Percentiles rank a stretch among this genome's conserved stretches.
Conservation (phyloP, 1,139 yeast species). For the Candida buenavistaensis region DNA sequence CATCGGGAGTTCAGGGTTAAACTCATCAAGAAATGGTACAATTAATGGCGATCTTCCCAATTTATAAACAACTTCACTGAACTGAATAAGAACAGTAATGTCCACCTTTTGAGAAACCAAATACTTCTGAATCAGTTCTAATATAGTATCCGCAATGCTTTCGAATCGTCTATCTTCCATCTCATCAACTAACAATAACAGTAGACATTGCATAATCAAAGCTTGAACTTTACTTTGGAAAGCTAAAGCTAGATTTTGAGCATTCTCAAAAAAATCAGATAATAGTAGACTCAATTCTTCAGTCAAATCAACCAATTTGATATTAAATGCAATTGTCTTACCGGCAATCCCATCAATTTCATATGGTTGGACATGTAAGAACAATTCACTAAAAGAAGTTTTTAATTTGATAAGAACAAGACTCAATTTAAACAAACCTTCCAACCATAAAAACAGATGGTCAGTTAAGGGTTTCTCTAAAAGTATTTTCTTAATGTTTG, state of each 20-base stretch:
- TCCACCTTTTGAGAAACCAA: constrained; percentile 6
- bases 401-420: constrained; percentile 7
- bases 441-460: constrained; percentile 13
- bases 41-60: constrained; percentile 24
- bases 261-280: constrained; percentile 2
- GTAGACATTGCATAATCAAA: constrained; percentile 13
- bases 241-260: constrained; percentile 1
- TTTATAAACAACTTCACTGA: constrained; percentile 22
- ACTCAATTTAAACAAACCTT: constrained; percentile 6
- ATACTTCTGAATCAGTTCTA: constrained; percentile 9
- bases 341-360: constrained; percentile 9
- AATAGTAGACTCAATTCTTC: constrained; percentile 3
- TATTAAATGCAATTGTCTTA: constrained; percentile 1
- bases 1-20: constrained; percentile 25
- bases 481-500: constrained; percentile 5
- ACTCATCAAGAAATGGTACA: constrained; percentile 16
- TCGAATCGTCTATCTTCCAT: constrained; percentile 12
- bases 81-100: constrained; percentile 21
- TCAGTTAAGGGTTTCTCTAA: constrained; percentile 3
- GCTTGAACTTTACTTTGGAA: constrained; percentile 4
- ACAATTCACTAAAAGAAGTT: constrained; percentile 4
- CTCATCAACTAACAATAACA: constrained; percentile 19
- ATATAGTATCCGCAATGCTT: constrained; percentile 8
- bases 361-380: constrained; percentile 7
- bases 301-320: constrained; percentile 4